Base-by-base conservation (phyloP, 2,329 filamentous ascomycete genomes). In the Simplicillium aogashimaense region DNA sequence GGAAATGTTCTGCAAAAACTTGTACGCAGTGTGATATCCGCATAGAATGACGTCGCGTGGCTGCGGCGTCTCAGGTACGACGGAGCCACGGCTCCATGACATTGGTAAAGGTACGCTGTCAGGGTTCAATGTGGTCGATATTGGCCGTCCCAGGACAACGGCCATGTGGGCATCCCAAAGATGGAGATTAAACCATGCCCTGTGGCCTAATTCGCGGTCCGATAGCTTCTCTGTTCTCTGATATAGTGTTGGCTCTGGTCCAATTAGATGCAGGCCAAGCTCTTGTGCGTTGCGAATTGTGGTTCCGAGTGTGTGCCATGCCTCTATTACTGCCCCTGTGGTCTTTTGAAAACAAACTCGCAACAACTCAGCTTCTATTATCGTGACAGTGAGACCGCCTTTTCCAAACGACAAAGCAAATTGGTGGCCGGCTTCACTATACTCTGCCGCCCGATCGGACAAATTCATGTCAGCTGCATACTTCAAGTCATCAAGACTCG, bases 151-250 rank as follows among this genome's bases (percentile, higher is more conserved):
- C 17, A 45, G 40, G n/a, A 45, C 40, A 37, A 37, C 29, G 18
- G 36, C 43, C 43, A 45, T 45, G 17, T 45, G 43, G 12, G 18
- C 37, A 33, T 45, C 37, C 43, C 43, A 45, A 25, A 45, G 36
- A 38, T 45, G 40, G 12, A 45, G 34, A 14, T 40, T 29, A 5
- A 42, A 30, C 43, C 43, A 45, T 17, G 42, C 13, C 18, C 33
- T 41, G 13, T 28, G 31, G 13, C 35, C 25, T 29, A 38, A 30
- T 20, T 39, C 36, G 32, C n/a, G 15, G 31, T 40, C 43, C 32
- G 17, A 16, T 30, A 17, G 29, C 15, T 29, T 28, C 28, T 13
- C 7, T 12, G 12, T 20, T 31, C 15, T 33, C 29, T 25, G 16
- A 10, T 1, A 7, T 12, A 37, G 12, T 30, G 16, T 16, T n/a